These are phyloP conservation scores for Falciphora oryzae DNA, from an alignment of 2,329 filamentous ascomycete species.

Conservation along the genomic window DNA sequence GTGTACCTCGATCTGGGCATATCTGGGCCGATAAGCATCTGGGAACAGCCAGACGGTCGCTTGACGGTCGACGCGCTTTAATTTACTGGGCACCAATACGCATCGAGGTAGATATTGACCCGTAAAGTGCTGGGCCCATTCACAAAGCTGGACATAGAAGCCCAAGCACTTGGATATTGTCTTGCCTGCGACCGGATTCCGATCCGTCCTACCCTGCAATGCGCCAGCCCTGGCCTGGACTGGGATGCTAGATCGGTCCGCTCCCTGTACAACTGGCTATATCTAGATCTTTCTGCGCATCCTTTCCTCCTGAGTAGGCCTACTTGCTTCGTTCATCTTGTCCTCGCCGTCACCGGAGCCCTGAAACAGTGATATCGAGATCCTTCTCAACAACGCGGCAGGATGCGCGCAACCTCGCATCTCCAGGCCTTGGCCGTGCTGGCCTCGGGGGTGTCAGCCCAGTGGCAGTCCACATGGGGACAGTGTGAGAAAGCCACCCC, in stretches of 20 bases:
- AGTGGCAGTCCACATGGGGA: slow-evolving; percentile 7
- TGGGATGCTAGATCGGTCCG: background rate
- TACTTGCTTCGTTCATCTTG: background rate
- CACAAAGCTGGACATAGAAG: too few relatives aligned
- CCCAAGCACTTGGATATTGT: too few relatives aligned
- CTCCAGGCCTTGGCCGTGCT: background rate
- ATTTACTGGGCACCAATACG: too few relatives aligned
- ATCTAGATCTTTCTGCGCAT: background rate
- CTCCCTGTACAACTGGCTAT: background rate
- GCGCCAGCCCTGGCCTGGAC: background rate
- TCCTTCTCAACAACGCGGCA: background rate
- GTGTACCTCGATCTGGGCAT: background rate
- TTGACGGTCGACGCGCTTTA: too few relatives aligned
- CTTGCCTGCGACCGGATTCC: background rate
- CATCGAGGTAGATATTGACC: too few relatives aligned
- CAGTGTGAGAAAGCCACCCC: background rate
- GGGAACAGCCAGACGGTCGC: too few relatives aligned
- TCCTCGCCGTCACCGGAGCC: background rate
- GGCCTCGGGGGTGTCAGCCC: background rate
- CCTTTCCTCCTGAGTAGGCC: background rate
- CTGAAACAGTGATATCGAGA: background rate
- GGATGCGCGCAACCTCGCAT: background rate
- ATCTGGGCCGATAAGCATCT: too few relatives aligned
- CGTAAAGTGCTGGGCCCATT: background rate
- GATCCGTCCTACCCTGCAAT: background rate